Percentiles rank a stretch among this genome's conserved stretches.
These are phyloP conservation scores for Neonectria faginata DNA, from an alignment of 2,329 filamentous ascomycete species.

Conservation along the genomic window DNA sequence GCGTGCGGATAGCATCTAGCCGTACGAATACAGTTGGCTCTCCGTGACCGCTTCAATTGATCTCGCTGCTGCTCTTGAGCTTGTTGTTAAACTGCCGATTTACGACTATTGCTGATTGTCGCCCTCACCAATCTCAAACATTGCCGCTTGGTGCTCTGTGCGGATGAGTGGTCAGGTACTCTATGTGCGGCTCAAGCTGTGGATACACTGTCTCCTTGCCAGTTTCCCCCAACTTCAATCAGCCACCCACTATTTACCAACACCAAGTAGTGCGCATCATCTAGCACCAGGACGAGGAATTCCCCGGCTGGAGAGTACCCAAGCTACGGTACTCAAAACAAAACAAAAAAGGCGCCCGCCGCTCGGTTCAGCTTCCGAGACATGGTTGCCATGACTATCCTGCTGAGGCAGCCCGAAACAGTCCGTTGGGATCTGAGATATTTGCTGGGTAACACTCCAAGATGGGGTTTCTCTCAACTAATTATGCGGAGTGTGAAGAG, in stretches of 20 bases:
- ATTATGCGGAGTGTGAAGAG: not conserved
- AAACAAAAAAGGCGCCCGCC: not conserved
- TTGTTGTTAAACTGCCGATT: not conserved
- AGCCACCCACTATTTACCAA: not conserved
- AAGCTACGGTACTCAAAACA: not conserved
- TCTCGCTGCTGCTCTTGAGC: not conserved
- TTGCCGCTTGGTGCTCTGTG: not conserved
- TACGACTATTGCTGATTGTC: not conserved
- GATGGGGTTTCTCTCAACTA: not conserved
- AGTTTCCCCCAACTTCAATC: not conserved
- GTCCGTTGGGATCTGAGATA: slow-evolving; percentile 8
- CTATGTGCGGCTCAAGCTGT: slow-evolving; percentile 12
- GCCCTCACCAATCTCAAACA: not conserved
- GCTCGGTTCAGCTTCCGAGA: slow-evolving; percentile 20
- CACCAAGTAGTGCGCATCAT: slow-evolving; percentile 12
- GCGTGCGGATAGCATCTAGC: slow-evolving; percentile 6
- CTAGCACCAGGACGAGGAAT: slow-evolving; percentile 7
- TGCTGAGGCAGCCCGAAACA: not conserved
- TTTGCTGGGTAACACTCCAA: slow-evolving; percentile 6
- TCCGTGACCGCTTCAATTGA: not conserved
- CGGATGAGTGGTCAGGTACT: not conserved
- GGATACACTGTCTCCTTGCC: slow-evolving; percentile 9
- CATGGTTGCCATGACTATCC: not conserved
- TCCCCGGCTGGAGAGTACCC: slow-evolving; percentile 10
- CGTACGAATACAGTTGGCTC: slow-evolving; percentile 3